Evolutionary conservation across 2,329 filamentous ascomycete species (phyloP), one percentile per base, ranked within the genome.

Genomic region (Hypomyces perniciosus): DNA sequence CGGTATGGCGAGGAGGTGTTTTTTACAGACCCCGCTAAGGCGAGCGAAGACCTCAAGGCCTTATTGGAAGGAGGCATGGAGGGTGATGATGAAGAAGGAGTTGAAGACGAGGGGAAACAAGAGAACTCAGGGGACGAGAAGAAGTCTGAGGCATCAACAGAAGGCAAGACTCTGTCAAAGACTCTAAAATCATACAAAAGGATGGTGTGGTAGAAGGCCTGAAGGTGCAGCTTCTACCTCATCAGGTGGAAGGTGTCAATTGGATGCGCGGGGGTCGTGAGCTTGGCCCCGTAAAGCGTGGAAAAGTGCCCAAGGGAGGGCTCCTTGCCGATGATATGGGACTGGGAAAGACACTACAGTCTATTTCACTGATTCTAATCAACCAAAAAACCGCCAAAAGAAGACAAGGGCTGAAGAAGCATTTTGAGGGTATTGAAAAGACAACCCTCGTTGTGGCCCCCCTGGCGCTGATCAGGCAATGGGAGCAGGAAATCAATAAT

Each of bases 311-410:
- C 30, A 93, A 95, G 60, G 93, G 93, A 34, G 93, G 93, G 13
- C 95, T 99, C 56, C 78, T 99, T 34, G 93, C 93, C 13, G 93
- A 99, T 62, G 93, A 99, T 65, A 95, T 97, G 92, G 92, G 92
- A 58, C 75, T 97, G 10, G 93, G 93, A 52, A 99, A 99, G 75
- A 99, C 93, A 1, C 80, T 99, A 10, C 93, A 99, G 70, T 90
- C 91, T 1, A 88, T 99, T 51, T 85, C 92, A 1, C 77, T 97
- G 31, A 86, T 99, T 39, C 76, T 99, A 35, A 86, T 79, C 50
- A 96, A 97, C 61, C 80, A 83, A 13, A 13, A 89, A 86, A 61
- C 84, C 87, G 3, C 52, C 58, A 4, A 77, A 79, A 40, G 76
- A 80, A 12, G 73, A 76, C 5, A 74, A 79, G 35, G 74, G 74